phyloP scores from a whole-genome alignment of 2,329 filamentous ascomycete species.

The Diaporthe sp. region DNA sequence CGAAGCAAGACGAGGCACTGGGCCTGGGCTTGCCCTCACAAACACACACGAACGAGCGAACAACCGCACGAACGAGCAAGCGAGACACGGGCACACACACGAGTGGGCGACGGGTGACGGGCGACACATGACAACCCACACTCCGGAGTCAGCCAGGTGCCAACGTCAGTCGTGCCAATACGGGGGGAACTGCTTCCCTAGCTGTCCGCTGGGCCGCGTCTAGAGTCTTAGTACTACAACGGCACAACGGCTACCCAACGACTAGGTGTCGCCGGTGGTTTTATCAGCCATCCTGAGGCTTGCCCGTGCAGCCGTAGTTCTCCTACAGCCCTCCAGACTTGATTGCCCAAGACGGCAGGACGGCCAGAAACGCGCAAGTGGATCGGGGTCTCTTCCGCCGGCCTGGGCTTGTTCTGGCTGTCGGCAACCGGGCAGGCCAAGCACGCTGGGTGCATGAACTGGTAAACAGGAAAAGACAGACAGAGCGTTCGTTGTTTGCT shows the following conservation, averaged over 20 bases:
- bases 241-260: constrained; percentile 31
- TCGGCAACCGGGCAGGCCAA: constrained; percentile 25
- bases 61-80: neutral
- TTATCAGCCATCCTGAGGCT: constrained; percentile 17
- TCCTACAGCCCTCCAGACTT: neutral
- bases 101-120: constrained; percentile 4
- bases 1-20: constrained; percentile 33
- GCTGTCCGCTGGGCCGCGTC: constrained; percentile 27
- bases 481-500: constrained; percentile 20
- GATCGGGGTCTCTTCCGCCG: constrained; percentile 29
- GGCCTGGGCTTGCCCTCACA: constrained; percentile 14
- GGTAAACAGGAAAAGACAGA: constrained; percentile 9
- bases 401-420: constrained; percentile 12
- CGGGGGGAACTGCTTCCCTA: constrained; percentile 7
- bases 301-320: constrained; percentile 30
- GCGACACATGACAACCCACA: constrained; percentile 18
- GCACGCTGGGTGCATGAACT: constrained; percentile 26
- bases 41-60: constrained; percentile 1
- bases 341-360: constrained; percentile 24
- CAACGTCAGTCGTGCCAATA: constrained; percentile 31
- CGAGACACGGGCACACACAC: constrained; percentile 3
- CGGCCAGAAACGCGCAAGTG: constrained; percentile 31
- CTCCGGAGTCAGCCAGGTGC: constrained; percentile 3
- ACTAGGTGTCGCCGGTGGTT: constrained; percentile 26
- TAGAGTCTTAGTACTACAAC: constrained; percentile 26